Evolutionary conservation across 2,329 filamentous ascomycete genomes (phyloP).

Genomic region (Phaeosphaeriaceae sp.): DNA sequence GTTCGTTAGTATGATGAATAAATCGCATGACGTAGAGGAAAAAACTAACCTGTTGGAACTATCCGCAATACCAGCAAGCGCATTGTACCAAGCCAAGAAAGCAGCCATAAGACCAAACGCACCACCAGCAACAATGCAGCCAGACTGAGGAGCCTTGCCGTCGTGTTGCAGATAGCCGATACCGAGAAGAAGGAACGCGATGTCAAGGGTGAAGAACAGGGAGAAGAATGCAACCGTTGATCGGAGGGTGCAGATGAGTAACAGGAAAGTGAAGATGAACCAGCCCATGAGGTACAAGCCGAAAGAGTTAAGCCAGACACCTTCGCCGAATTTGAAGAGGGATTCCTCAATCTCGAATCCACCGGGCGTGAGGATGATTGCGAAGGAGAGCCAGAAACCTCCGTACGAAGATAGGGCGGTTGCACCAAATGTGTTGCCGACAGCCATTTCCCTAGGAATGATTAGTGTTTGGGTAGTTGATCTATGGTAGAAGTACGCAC

Average conservation of each 20-base stretch:
- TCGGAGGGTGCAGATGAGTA: conserved; percentile 62
- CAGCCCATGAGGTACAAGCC: conserved; percentile 66
- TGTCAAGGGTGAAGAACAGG: conserved; percentile 64
- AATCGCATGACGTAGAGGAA: background rate
- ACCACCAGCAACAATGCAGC: conserved; percentile 60
- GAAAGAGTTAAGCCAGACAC: conserved; percentile 59
- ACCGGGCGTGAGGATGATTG: conserved; percentile 63
- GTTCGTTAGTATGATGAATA: conserved; percentile 12
- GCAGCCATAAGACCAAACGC: conserved; percentile 60
- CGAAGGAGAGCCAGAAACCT: conserved; percentile 67
- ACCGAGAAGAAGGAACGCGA: conserved; percentile 65
- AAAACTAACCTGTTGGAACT: conserved; percentile 55
- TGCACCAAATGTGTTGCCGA: conserved; percentile 69
- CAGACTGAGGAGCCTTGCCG: conserved; percentile 48
- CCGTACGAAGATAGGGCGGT: conserved; percentile 67
- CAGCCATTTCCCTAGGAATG: conserved; percentile 56
- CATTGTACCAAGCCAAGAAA: conserved; percentile 63
- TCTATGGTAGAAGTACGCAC: conserved; percentile 50
- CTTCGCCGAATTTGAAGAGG: conserved; percentile 41
- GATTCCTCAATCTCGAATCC: conserved; percentile 56
- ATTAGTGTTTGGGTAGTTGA: background rate
- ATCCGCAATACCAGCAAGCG: conserved; percentile 62
- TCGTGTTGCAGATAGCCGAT: conserved; percentile 59
- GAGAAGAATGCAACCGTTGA: conserved; percentile 65
- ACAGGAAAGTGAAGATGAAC: conserved; percentile 65